Evolutionary conservation across 2,329 filamentous ascomycete genomes (phyloP), one percentile per base, ranked within the genome.

Genomic region (Xylariaceae sp.): DNA sequence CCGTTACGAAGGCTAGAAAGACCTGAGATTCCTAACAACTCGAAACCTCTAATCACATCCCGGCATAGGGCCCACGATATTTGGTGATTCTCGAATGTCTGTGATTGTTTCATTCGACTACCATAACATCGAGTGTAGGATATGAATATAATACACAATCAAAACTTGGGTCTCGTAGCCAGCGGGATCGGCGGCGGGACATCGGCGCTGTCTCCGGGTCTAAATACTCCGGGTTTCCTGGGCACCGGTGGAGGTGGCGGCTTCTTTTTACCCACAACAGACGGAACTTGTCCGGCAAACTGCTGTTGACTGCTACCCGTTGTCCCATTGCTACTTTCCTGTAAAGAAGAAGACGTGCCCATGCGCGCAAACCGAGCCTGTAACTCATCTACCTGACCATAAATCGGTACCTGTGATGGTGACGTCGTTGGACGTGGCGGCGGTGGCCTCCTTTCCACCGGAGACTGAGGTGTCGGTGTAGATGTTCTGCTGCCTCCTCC

Each of bases 321-420:
- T 53, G 17, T 58, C 15, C 37, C 47, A 5, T 18, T 39, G 23
- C 37, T 18, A 17, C 48, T 52, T 2, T 10, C 39, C 23, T 57
- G 37, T 13, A 18, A 15, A 18, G 56, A 39, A 8, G 62, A 41
- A 11, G 61, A 39, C 18, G 60, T 76, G 45, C 75, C 77, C 66
- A 85, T 74, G 60, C 77, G 80, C 34, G 80, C 78, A 72, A 91
- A 91, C 39, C 86, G 82, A 23, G 84, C 83, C 68, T 90, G 87
- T 0, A 93, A 76, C 68, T 89, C 86, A 64, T 79, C 83, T 59
- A 90, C 74, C 50, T 86, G 84, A 37, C 63, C 57, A 45, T 45
- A 51, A 10, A 57, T 52, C 11, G 59, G 49, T n/a, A 55, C 41
- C 23, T 51, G 60, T 10, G 61, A 55, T 23, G 65, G 55, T 13